Evolutionary conservation across 345 rosid genomes (phyloP), one percentile per base, ranked within the genome.

Genomic region (Hibiscus mutabilis): DNA sequence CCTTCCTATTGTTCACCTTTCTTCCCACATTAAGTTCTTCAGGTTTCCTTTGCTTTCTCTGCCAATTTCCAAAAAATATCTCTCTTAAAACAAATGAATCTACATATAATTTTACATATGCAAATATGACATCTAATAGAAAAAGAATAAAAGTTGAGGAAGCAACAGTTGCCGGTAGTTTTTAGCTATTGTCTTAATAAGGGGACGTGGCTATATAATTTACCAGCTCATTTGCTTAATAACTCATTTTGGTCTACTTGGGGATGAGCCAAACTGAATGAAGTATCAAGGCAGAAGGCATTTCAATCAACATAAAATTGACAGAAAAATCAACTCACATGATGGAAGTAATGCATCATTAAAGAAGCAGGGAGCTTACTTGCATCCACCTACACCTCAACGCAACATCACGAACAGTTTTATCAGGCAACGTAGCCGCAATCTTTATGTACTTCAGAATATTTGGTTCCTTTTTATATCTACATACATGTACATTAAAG

Each of bases 361-460:
- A 75, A 42, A 71, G 70, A 60, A 75, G 73, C 88, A 31, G 68
- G 72, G 52, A 76, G 72, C 89, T 77, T 84, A 95, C 99, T 68
- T 82, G 86, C 92, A 90, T 81, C 97, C 97, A 95, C 75, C 97
- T 84, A 82, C 97, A 90, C 85, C 97, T 86, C 86, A 95, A 75
- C 62, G 97, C 97, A 81, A 95, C 97, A 83, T 95, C 99, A 19
- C 99, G 88, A 6, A 95, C 97, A 15, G 90, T 86, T 86, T 95
- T 95, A 46, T 90, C 89, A 60, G 76, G 97, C 75, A 95, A 81
- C 63, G 78, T 81, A 27, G 90, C 89, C 2, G 97, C 97, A 76
- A 95, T 85, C 77, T 89, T 92, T 64, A 95, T 83, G 80, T 90
- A 95, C 85, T 76, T 95, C 89, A 90, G 78, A 55, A 95, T 89